A percentile compares a stretch with the other conserved stretches of the same genome.
phyloP scores from a whole-genome alignment of 2,329 filamentous ascomycete genomes.

The Trichoderma sp. region DNA sequence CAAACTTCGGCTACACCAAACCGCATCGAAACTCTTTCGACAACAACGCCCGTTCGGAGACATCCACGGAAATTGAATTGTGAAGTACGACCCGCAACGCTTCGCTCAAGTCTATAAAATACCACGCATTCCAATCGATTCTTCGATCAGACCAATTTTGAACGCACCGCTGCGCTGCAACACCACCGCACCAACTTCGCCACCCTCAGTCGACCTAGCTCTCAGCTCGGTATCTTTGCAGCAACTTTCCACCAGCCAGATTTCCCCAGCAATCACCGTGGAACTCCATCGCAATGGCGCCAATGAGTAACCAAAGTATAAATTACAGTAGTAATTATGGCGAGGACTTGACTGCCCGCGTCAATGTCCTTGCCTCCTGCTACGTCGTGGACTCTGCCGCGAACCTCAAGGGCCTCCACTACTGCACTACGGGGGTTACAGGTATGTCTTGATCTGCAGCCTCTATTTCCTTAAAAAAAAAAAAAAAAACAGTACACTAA shows the following conservation, averaged over 20 bases:
- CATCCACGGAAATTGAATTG: background rate
- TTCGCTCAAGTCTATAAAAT: background rate
- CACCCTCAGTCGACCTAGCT: constrained; percentile 25
- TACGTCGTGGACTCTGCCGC: constrained; percentile 78
- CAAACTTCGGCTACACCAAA: background rate
- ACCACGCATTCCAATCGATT: background rate
- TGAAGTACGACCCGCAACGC: background rate
- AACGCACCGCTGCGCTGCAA: background rate
- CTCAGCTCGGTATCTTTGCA: constrained; percentile 18
- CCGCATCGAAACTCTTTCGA: background rate
- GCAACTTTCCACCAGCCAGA: background rate
- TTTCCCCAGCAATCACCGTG: constrained; percentile 26
- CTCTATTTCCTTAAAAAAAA: background rate
- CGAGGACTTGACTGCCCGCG: constrained; percentile 63
- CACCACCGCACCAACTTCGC: constrained; percentile 7
- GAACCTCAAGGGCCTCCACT: constrained; percentile 82
- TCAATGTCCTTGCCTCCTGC: constrained; percentile 86
- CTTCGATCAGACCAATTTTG: background rate
- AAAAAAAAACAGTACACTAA: background rate
- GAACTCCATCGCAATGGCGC: constrained; percentile 53
- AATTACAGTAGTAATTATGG: constrained; percentile 77
- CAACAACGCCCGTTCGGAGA: background rate
- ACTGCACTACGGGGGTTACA: constrained; percentile 89
- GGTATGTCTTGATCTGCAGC: constrained; percentile 51
- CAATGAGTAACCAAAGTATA: constrained; percentile 71